phyloP scores from a whole-genome alignment of 2,329 filamentous ascomycete genomes.

The Fusarium sp. region DNA sequence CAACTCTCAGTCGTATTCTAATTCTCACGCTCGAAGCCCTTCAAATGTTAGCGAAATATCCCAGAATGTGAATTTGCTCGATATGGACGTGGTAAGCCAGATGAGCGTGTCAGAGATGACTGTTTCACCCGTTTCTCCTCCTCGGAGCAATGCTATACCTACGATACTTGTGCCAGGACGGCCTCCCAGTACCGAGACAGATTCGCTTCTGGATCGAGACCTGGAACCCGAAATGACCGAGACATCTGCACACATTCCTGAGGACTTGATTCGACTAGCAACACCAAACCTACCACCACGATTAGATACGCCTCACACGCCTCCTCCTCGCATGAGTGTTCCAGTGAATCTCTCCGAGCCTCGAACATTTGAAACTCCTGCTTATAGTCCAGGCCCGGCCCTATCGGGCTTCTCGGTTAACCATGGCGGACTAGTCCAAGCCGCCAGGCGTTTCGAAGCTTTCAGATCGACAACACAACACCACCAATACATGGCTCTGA shows the following conservation, averaged over 20 bases:
- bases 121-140: slow-evolving; percentile 34
- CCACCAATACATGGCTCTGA: slow-evolving; percentile 43
- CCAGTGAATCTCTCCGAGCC: slow-evolving; percentile 26
- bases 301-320: slow-evolving; percentile 45
- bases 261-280: slow-evolving; percentile 46
- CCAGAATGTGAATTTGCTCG: slow-evolving; percentile 34
- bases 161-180: slow-evolving; percentile 19
- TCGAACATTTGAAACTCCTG: slow-evolving; percentile 3
- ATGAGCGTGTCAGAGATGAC: slow-evolving; percentile 40
- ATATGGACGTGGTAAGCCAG: slow-evolving; percentile 36
- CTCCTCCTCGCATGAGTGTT: slow-evolving; percentile 22
- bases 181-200: slow-evolving; percentile 26
- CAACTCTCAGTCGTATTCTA: slow-evolving; percentile 9
- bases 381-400: not conserved
- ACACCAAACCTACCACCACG: slow-evolving; percentile 46
- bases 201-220: slow-evolving; percentile 38
- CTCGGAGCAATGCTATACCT: slow-evolving; percentile 20
- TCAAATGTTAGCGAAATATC: slow-evolving; percentile 44
- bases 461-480: slow-evolving; percentile 39
- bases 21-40: slow-evolving; percentile 35
- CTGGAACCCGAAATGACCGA: slow-evolving; percentile 30
- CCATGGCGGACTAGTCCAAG: slow-evolving; percentile 44
- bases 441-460: slow-evolving; percentile 43
- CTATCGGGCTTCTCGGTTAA: slow-evolving; percentile 30
- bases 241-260: slow-evolving; percentile 11